phyloP scores from a whole-genome alignment of 2,329 filamentous ascomycete species.

The Corniculantispora saksenae region DNA sequence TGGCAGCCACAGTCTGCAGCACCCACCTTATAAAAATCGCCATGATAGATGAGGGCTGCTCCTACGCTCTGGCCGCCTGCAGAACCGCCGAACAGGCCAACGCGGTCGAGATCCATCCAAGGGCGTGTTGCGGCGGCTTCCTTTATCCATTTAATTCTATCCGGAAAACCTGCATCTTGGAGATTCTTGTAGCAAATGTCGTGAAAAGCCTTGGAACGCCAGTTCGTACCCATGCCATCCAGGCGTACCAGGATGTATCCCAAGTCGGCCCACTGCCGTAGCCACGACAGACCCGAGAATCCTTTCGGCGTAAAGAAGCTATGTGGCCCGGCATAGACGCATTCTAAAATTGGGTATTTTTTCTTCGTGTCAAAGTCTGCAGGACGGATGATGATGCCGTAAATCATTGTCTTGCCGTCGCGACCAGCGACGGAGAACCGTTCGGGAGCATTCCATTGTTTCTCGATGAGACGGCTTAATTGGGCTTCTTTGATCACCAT shows the following conservation, averaged over 20 bases:
- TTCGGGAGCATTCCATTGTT: constrained; percentile 26
- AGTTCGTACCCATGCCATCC: constrained; percentile 36
- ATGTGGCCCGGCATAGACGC: constrained; percentile 31
- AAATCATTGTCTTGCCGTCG: constrained; percentile 28
- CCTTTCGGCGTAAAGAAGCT: constrained; percentile 28
- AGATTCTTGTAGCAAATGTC: constrained; percentile 33
- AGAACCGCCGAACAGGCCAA: constrained; percentile 32
- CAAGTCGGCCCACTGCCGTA: constrained; percentile 28
- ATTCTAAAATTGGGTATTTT: constrained; percentile 31
- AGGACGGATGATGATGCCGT: constrained; percentile 31
- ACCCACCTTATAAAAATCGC: constrained; percentile 31
- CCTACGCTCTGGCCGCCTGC: constrained; percentile 33
- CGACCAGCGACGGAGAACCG: constrained; percentile 29
- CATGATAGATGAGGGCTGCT: constrained; percentile 29
- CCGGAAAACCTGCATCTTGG: constrained; percentile 30
- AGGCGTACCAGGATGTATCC: constrained; percentile 32
- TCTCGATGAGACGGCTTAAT: constrained; percentile 16
- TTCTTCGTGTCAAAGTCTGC: constrained; percentile 26
- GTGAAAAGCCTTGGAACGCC: constrained; percentile 32
- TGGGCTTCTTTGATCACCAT: constrained; percentile 21
- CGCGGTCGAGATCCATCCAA: constrained; percentile 32
- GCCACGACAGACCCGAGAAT: constrained; percentile 23
- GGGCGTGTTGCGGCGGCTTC: constrained; percentile 29
- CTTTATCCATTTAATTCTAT: constrained; percentile 32
- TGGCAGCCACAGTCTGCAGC: constrained; percentile 32